Percentiles rank a stretch among this genome's conserved stretches.
Conservation (phyloP, 495 filamentous ascomycete genomes). For the Trichoderma asperelloides region DNA sequence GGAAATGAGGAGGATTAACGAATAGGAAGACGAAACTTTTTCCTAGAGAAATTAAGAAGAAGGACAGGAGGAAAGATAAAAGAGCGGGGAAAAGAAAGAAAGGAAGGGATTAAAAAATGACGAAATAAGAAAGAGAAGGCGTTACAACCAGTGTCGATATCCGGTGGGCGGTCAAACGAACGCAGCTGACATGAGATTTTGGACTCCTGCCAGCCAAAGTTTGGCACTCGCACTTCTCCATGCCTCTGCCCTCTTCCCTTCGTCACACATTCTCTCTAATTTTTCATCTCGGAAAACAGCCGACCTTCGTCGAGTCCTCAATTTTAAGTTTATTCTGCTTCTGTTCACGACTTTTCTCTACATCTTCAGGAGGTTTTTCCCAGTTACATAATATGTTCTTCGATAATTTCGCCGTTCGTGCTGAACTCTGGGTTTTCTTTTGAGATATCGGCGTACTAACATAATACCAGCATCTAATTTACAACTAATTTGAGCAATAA, state of each 20-base stretch:
- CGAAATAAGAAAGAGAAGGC: conserved; percentile 9
- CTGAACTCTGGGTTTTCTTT: neutral
- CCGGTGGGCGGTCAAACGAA: neutral
- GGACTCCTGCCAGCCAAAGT: neutral
- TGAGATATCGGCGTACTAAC: neutral
- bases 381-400: neutral
- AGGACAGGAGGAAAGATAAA: too few relatives aligned
- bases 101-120: too few relatives aligned
- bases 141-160: neutral
- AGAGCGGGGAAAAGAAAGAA: too few relatives aligned
- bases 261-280: neutral
- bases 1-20: too few relatives aligned
- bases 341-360: neutral
- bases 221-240: neutral
- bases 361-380: neutral
- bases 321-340: neutral
- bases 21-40: too few relatives aligned
- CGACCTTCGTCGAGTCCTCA: neutral
- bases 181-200: neutral
- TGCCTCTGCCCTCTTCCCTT: neutral
- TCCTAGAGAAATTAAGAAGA: too few relatives aligned
- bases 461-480: neutral
- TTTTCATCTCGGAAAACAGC: neutral
- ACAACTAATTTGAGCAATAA: neutral
- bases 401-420: neutral